These are phyloP conservation scores for Clitoria ternatea DNA, from an alignment of 306 rosid genomes.

Conservation along the genomic window DNA sequence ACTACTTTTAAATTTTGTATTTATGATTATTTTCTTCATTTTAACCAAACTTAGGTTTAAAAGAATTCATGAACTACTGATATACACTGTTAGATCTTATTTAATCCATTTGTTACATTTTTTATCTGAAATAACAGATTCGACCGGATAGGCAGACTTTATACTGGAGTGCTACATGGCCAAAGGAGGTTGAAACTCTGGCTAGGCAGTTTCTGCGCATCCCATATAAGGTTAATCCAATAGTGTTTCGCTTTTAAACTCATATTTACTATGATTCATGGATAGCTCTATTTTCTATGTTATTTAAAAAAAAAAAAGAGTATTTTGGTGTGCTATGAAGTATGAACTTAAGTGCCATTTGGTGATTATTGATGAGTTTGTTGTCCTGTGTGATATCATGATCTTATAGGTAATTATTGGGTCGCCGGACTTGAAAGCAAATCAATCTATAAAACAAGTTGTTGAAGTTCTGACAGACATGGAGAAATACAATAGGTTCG, in stretches of 20 bases:
- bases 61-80: not conserved
- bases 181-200: conserved; percentile 89
- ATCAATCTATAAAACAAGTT: conserved; percentile 81
- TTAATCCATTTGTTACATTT: conserved; percentile 11
- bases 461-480: conserved; percentile 70
- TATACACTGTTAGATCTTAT: not conserved
- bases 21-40: not conserved
- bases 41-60: not conserved
- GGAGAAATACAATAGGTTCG: conserved; percentile 89
- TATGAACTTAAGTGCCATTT: not conserved
- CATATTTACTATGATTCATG: conserved; percentile 12
- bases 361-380: conserved; percentile 9
- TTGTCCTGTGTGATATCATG: conserved; percentile 10
- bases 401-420: conserved; percentile 69
- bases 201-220: conserved; percentile 87
- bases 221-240: conserved; percentile 68
- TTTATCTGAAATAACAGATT: conserved; percentile 50
- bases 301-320: not conserved
- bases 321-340: not conserved
- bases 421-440: conserved; percentile 80
- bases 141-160: conserved; percentile 98
- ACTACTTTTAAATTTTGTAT: not conserved
- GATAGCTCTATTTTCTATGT: not conserved
- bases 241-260: not conserved
- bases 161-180: conserved; percentile 99